Base-by-base conservation (phyloP, 1,284 basidiomycete genomes). In the Ceratobasidium sp. region DNA sequence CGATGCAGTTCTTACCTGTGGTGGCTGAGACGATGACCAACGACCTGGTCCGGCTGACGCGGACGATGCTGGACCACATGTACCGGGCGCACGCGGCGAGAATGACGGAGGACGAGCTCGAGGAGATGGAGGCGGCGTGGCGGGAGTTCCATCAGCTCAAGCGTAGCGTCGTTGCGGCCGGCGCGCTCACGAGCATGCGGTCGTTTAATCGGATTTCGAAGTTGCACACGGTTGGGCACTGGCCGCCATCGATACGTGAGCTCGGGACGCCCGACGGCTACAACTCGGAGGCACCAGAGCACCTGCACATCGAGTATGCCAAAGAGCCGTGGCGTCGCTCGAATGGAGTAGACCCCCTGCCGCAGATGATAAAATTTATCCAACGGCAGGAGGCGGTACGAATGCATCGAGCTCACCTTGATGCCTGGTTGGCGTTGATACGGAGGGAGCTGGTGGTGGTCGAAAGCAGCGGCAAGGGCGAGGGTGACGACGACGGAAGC, bases 71-170 rank as follows among this genome's bases (percentile, higher is more conserved):
- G n/a, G 71, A 74, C 35, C 33, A 35, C 46, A 65, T 65, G 23
- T 74, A 27, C 33, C 35, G 46, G 16, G 44, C 59, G 2, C 71
- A 74, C 30, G 44, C 59, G 0, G 10, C 60, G 50, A 46, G 71
- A 3, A 64, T 74, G 71, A 74, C 71, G 3, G 60, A 74, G 7
- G 20, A 8, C 30, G 71, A 84, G 0, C 82, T 86, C 0, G 16
- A 14, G 0, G 57, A 73, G 0, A 70, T 86, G 1, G 70, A 82
- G 0, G 69, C 77, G 0, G 81, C 83, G 0, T 80, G 83, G 2
- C 3, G 33, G 0, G 35, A 44, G 3, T 86, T 85, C 60, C 85
- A 86, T 68, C 77, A 68, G 0, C 81, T 84, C 78, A 85, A 84
- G 50, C 52, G 62, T 0, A 78, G 82, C 3, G 81, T 85, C 54